These are phyloP conservation scores for Aspergillus hiratsukae DNA, from an alignment of 2,329 filamentous ascomycete species.

Conservation along the genomic window DNA sequence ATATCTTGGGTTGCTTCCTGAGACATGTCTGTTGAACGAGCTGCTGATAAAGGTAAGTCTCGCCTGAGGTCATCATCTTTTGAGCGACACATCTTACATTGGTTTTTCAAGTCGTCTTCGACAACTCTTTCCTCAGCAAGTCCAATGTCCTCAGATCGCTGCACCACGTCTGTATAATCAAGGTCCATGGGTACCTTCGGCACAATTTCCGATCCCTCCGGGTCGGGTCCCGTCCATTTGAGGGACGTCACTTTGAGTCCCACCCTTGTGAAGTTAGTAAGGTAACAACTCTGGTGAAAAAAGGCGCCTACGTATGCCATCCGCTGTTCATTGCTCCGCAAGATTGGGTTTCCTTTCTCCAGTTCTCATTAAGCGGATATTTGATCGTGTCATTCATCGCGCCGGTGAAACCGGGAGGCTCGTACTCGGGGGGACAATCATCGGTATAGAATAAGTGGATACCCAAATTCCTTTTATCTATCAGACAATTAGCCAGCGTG, in stretches of 20 bases:
- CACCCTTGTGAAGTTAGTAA: conserved; percentile 23
- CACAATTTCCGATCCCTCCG: conserved; percentile 17
- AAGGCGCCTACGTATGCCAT: conserved; percentile 34
- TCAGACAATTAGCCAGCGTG: conserved; percentile 2
- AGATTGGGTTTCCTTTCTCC: conserved; percentile 32
- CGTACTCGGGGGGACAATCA: conserved; percentile 35
- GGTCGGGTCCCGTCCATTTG: conserved; percentile 26
- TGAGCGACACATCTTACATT: neutral
- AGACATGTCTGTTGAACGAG: neutral
- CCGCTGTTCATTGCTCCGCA: conserved; percentile 33
- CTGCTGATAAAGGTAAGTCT: neutral
- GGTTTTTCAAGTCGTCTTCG: neutral
- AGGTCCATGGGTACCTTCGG: conserved; percentile 28
- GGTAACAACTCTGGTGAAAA: neutral
- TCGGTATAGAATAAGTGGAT: conserved; percentile 45
- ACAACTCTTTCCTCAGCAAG: conserved; percentile 10
- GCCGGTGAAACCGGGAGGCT: conserved; percentile 39
- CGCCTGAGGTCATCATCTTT: neutral
- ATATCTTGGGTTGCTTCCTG: conserved; percentile 25
- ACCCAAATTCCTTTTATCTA: conserved; percentile 39
- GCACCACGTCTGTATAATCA: conserved; percentile 23
- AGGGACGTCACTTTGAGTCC: conserved; percentile 32
- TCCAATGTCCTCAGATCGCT: conserved; percentile 25
- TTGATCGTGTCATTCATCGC: conserved; percentile 25
- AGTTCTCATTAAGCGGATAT: conserved; percentile 36